Evolutionary conservation across 2,329 filamentous ascomycete species (phyloP).

Genomic region (Ascomycota sp.): DNA sequence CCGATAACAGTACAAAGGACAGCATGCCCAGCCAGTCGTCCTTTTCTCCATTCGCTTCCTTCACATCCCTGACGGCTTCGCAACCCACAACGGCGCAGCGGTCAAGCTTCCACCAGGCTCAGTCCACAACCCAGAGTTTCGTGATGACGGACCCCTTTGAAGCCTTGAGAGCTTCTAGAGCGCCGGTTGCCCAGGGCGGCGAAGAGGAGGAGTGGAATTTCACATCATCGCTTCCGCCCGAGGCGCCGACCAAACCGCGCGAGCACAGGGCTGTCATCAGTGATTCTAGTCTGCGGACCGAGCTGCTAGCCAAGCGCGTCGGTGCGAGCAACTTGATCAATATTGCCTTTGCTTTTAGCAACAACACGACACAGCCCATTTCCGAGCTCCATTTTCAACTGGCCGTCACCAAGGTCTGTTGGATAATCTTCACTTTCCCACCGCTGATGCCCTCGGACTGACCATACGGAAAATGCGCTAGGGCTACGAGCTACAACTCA

Average conservation of each 20-base stretch:
- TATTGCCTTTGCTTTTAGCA: conserved; percentile 67
- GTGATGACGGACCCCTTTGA: conserved; percentile 29
- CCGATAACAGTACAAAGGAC: conserved; percentile 35
- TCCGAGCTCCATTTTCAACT: conserved; percentile 75
- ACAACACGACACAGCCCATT: conserved; percentile 50
- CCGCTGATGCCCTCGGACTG: no score
- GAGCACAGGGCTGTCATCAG: conserved; percentile 47
- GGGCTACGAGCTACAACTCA: conserved; percentile 63
- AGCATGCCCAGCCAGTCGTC: conserved; percentile 21
- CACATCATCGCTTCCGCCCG: conserved; percentile 58
- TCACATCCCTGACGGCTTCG: conserved; percentile 29
- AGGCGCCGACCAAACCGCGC: conserved; percentile 29
- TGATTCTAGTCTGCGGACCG: conserved; percentile 49
- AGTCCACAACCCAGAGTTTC: conserved; percentile 14
- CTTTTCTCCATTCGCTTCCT: conserved; percentile 34
- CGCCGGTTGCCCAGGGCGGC: conserved; percentile 12
- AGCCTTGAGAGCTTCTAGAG: conserved; percentile 16
- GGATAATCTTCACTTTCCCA: no score
- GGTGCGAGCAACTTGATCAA: conserved; percentile 36
- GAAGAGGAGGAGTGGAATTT: conserved; percentile 93
- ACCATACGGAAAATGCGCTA: no score
- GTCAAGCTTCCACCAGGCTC: conserved; percentile 23
- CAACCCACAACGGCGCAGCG: conserved; percentile 33
- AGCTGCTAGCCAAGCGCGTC: conserved; percentile 47
- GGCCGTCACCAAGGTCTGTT: conserved; percentile 72